Evolutionary conservation across 345 rosid genomes (phyloP).

Genomic region (Eucalyptus pauciflora): DNA sequence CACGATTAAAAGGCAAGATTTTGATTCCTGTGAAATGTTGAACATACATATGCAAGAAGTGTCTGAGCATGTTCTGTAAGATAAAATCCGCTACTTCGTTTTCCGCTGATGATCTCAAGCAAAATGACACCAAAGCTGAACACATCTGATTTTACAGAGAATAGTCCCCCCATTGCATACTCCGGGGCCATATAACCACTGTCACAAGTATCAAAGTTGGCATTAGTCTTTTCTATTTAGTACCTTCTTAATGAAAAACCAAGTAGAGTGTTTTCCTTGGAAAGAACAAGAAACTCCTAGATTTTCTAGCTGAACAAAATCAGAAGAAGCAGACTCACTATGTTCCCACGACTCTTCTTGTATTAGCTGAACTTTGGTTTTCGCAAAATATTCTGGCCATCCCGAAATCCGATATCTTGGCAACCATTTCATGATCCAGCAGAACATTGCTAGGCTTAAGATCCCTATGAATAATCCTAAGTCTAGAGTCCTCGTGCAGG

Average conservation of each 20-base stretch:
- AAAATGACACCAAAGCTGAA: constrained; percentile 40
- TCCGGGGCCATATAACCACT: constrained; percentile 41
- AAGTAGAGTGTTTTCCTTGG: background rate
- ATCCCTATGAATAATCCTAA: constrained; percentile 31
- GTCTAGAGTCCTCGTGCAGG: constrained; percentile 42
- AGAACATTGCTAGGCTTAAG: constrained; percentile 31
- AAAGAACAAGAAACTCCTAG: background rate
- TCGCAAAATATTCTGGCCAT: constrained; percentile 18
- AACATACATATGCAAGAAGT: constrained; percentile 7
- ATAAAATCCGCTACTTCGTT: constrained; percentile 5
- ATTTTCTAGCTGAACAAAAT: background rate
- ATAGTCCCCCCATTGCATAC: constrained; percentile 24
- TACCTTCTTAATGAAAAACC: background rate
- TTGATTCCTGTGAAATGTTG: background rate
- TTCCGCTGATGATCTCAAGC: constrained; percentile 27
- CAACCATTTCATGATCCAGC: constrained; percentile 22
- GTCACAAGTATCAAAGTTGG: background rate
- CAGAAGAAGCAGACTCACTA: constrained; percentile 2
- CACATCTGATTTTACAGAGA: constrained; percentile 29
- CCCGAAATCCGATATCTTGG: constrained; percentile 42
- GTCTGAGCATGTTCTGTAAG: constrained; percentile 5
- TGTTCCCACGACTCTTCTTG: constrained; percentile 14
- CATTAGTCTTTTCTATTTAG: background rate
- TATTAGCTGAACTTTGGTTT: constrained; percentile 7
- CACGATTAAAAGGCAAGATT: background rate